Base-by-base conservation (phyloP, 108 stramenopile species). In the Chaetoceros muelleri region DNA sequence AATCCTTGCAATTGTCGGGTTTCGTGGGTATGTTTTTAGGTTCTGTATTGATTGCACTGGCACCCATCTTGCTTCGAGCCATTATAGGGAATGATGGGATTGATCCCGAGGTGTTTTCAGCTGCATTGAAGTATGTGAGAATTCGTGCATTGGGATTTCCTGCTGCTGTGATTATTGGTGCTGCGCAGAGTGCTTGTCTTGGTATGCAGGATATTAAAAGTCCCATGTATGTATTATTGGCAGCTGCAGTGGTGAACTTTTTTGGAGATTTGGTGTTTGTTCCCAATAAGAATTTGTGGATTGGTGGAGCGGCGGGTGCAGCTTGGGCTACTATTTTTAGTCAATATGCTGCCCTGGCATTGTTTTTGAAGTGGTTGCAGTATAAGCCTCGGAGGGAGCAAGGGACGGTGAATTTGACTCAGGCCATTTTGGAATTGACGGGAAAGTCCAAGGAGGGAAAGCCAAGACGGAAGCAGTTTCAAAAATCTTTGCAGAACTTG, bases 311-410 rank as follows among this genome's bases (percentile, higher is more conserved):
- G 0, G 82, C 85, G 0, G 91, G 91, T 24, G 91, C 91, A 8
- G 86, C 91, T n/a, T 93, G 91, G 91, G 91, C 91, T 1, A 93
- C 91, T 1, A 80, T 82, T 21, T 74, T 88, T 50, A 80, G 78
- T 28, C 91, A 87, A 46, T 93, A 79, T 65, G 79, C 75, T 23
- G 91, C 86, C 0, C 58, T 87, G 8, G 61, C 62, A 0, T 58
- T 88, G 58, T 93, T 88, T 69, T 57, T 76, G 26, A 65, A 71
- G 29, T 87, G 86, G 90, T 66, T 87, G 63, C 48, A 49, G 13
- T 50, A 63, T 24, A 57, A 52, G 29, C 18, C 65, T 22, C 30
- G 46, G 44, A 22, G 47, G 48, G 52, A 22, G 57, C 31, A 10
- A 16, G 21, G 55, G 0, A 59, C 67, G 1, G 62, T 85, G 46